Percentiles rank a stretch among this genome's conserved stretches.
Conservation (phyloP, 169 alveolate genomes). For the Toxoplasma gondii region DNA sequence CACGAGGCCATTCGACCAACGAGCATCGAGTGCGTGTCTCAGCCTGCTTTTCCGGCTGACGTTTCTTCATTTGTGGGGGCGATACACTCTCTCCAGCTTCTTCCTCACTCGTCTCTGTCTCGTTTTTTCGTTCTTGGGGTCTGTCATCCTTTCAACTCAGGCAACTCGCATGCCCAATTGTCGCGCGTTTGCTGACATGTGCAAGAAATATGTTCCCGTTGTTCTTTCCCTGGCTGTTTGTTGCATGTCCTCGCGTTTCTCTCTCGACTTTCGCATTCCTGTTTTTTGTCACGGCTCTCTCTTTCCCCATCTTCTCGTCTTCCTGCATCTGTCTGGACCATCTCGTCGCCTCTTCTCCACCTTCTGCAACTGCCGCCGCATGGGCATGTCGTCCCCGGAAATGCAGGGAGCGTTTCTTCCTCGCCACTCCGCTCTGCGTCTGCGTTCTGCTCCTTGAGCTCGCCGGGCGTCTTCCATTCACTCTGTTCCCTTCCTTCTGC, state of each 20-base stretch:
- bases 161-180: no score
- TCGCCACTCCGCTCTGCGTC: neutral
- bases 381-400: neutral
- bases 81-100: neutral
- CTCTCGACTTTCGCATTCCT: neutral
- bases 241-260: neutral
- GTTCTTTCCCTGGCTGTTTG: neutral
- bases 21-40: neutral
- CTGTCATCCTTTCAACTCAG: no score
- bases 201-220: no score
- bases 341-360: neutral
- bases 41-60: neutral
- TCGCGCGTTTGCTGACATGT: no score
- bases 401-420: neutral
- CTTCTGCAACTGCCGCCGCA: neutral
- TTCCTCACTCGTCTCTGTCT: neutral
- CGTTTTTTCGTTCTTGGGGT: neutral
- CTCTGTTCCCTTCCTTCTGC: no score
- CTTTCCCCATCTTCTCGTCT: neutral
- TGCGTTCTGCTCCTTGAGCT: neutral
- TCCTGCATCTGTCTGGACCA: neutral
- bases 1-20: neutral
- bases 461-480: no score
- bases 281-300: neutral
- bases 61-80: no score